Conservation (phyloP, 352 stramenopile genomes). For the Globisporangium megalacanthum region DNA sequence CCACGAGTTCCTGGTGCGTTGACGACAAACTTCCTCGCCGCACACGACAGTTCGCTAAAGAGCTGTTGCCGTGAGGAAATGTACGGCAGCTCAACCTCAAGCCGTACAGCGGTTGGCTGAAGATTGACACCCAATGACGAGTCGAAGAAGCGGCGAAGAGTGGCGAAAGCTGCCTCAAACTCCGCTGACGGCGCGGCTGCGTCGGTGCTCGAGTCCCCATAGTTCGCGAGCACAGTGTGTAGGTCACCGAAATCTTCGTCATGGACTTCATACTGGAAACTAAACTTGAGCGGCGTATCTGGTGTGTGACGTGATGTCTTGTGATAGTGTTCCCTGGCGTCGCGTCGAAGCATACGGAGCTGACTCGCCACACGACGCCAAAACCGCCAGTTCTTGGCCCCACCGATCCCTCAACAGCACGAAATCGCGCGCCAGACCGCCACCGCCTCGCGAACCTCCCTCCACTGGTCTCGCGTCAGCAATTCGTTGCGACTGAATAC, state of each 20-base stretch:
- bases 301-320: too few species aligned
- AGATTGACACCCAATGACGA: background rate
- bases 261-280: background rate
- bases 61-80: background rate
- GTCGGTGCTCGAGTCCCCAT: background rate
- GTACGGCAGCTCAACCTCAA: background rate
- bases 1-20: too few species aligned
- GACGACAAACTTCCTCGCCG: background rate
- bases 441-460: background rate
- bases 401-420: background rate
- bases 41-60: background rate
- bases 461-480: background rate
- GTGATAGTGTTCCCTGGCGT: background rate
- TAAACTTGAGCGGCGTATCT: background rate
- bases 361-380: background rate
- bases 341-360: background rate
- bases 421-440: background rate
- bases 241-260: background rate
- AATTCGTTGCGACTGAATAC: background rate
- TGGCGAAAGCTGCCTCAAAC: background rate
- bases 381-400: background rate
- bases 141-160: background rate
- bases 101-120: background rate
- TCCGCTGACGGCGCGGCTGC: too few species aligned
- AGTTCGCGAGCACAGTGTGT: background rate